Percentiles rank a stretch among this genome's conserved stretches.
Conservation (phyloP, 192 early-diverging fungal genomes). For the Martensiomyces pterosporus region DNA sequence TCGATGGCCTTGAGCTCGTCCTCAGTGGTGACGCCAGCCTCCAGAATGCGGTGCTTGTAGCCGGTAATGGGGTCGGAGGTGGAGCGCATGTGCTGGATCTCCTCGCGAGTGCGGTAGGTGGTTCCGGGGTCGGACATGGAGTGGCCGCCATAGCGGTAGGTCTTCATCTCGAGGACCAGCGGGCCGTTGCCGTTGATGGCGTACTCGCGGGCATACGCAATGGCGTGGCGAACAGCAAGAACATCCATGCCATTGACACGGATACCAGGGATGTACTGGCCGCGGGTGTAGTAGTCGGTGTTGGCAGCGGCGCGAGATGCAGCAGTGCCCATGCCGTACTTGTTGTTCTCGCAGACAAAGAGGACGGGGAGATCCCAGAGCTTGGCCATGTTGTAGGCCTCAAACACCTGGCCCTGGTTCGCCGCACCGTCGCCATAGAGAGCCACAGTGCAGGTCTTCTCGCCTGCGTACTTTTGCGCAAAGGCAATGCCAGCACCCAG, state of each 20-base stretch:
- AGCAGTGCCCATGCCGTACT: constrained; percentile 97
- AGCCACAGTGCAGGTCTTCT: constrained; percentile 77
- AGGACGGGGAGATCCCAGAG: constrained; percentile 90
- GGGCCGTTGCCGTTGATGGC: constrained; percentile 79
- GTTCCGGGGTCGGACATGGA: constrained; percentile 99
- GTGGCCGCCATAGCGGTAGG: constrained; percentile 99
- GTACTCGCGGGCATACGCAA: constrained; percentile 81
- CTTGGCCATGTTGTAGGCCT: constrained; percentile 99
- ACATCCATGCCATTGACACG: constrained; percentile 93
- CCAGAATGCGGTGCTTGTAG: constrained; percentile 78
- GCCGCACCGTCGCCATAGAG: constrained; percentile 98
- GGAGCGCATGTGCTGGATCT: constrained; percentile 97
- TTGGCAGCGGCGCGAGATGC: constrained; percentile 86
- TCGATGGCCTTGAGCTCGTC: constrained; percentile 91
- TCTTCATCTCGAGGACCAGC: constrained; percentile 90
- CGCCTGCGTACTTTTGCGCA: constrained; percentile 85
- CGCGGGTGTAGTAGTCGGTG: constrained; percentile 91
- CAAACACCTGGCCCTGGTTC: constrained; percentile 98
- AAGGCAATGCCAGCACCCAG: constrained; percentile 83
- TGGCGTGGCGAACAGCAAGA: constrained; percentile 85
- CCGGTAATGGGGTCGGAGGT: constrained; percentile 92
- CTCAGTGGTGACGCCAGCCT: constrained; percentile 66
- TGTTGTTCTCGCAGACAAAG: constrained; percentile 99
- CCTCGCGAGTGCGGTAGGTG: constrained; percentile 98
- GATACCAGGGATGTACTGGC: constrained; percentile 95